Evolutionary conservation across 2,329 filamentous ascomycete genomes (phyloP).

Genomic region (Fusarium sp.): DNA sequence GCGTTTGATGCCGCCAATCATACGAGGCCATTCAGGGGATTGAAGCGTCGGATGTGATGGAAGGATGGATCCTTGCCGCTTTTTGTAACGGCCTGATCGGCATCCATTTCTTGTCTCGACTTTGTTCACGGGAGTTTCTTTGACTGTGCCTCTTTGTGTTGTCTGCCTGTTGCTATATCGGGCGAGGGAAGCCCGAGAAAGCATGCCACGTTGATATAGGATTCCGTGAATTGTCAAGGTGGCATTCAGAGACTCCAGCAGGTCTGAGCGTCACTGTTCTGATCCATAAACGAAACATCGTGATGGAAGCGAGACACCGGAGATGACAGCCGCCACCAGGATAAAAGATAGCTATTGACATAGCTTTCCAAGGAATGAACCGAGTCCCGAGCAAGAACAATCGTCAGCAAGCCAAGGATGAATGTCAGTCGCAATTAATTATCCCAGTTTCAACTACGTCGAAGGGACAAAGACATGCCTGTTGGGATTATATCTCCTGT

Average conservation of each 20-base stretch:
- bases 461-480: conserved; percentile 25
- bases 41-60: conserved; percentile 39
- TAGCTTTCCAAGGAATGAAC: conserved; percentile 32
- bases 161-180: conserved; percentile 29
- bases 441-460: conserved; percentile 8
- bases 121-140: conserved; percentile 26
- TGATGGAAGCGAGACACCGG: conserved; percentile 37
- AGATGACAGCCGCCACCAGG: conserved; percentile 24
- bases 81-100: conserved; percentile 47
- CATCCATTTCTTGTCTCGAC: conserved; percentile 28
- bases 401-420: conserved; percentile 33
- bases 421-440: conserved; percentile 34
- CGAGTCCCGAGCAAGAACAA: conserved; percentile 16
- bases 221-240: conserved; percentile 21
- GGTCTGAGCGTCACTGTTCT: conserved; percentile 8
- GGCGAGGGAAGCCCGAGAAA: conserved; percentile 22
- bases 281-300: conserved; percentile 39
- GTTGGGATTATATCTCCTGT: conserved; percentile 9
- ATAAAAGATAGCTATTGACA: conserved; percentile 1
- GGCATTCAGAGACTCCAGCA: conserved; percentile 9
- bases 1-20: conserved; percentile 47
- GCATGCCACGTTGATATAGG: conserved; percentile 29
- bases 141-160: conserved; percentile 33
- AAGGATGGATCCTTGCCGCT: conserved; percentile 41
- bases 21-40: conserved; percentile 42